Base-by-base conservation (phyloP, 176 grass and related monocot species). In the Oryza officinalis region DNA sequence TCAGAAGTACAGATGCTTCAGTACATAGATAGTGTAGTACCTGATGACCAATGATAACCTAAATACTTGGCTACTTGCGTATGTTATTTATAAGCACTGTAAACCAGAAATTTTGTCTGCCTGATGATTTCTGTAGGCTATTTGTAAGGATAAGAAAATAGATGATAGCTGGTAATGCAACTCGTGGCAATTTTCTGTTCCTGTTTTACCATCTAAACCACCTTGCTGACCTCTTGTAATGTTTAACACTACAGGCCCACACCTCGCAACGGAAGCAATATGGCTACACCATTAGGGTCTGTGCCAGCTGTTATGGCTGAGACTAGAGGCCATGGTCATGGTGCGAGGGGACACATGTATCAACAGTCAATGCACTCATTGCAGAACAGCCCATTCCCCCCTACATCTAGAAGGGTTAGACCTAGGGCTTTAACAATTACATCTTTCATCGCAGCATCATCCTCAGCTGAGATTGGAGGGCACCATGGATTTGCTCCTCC, bases 401-500 rank as follows among this genome's bases (percentile, higher is more conserved):
- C 86, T 63, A 80, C 90, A 38, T 81, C 83, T 33, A 88, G 93
- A 70, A 92, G 93, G 78, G 86, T 92, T 31, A 94, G 93, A 67
- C 93, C 90, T 17, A 92, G 93, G 85, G 93, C 90, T 49, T 59
- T 94, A 78, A 81, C 93, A 27, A 87, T 92, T 60, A 89, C 91
- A 13, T 94, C 93, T 76, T 94, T 91, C 10, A 85, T 94, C 59
- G 85, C 90, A 59, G 75, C 93, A 22, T 27, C 90, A 67, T 90
- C 93, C 31, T 83, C 93, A 22, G 79, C 85, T 49, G 93, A 94
- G 72, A 52, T 86, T 60, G 89, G 87, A 67, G 82, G 80, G 5
- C 81, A 81, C 46, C 86, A 92, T 90, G 93, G 79, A 60, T 94
- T 94, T 70, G 71, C 82, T 4, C 61, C 86, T 26, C 81, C 93